A percentile compares a stretch with the other conserved stretches of the same genome.
Evolutionary conservation across 2,329 filamentous ascomycete species (phyloP).

Genomic region (Purpureocillium takamizusanense): DNA sequence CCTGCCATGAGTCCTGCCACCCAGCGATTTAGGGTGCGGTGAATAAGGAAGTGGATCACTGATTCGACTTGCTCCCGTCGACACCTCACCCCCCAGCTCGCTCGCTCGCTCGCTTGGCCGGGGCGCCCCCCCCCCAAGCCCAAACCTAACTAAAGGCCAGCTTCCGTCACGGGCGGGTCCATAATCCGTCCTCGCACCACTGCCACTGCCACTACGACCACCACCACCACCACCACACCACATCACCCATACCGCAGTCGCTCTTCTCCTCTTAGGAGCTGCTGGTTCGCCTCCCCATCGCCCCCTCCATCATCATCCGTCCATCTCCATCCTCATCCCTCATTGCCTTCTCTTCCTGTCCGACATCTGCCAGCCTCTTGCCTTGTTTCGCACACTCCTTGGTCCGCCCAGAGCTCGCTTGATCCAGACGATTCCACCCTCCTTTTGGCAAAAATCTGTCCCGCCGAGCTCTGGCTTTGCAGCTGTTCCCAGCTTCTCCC

Average conservation of each 20-base stretch:
- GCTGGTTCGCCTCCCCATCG: constrained; percentile 8
- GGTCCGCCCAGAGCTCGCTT: constrained; percentile 21
- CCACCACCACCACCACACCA: too few species aligned
- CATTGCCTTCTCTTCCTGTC: constrained; percentile 29
- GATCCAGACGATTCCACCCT: constrained; percentile 21
- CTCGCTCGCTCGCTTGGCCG: too few species aligned
- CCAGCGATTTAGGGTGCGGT: too few species aligned
- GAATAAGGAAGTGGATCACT: too few species aligned
- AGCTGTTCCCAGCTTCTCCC: background rate
- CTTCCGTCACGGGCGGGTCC: too few species aligned
- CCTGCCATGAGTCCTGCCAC: too few species aligned
- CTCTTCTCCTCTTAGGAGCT: constrained; percentile 17
- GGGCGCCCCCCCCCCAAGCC: too few species aligned
- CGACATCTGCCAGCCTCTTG: constrained; percentile 22
- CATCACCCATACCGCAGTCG: constrained; percentile 10
- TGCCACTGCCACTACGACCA: too few species aligned
- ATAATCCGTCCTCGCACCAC: constrained; percentile 13
- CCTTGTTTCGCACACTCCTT: constrained; percentile 26
- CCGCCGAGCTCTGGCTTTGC: constrained; percentile 10
- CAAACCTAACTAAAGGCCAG: too few species aligned
- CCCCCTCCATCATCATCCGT: constrained; percentile 10
- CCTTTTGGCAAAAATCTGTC: constrained; percentile 26
- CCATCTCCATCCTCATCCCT: constrained; percentile 33
- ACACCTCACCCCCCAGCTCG: too few species aligned
- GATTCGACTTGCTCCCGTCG: too few species aligned